Evolutionary conservation across 1,284 basidiomycete genomes (phyloP), one percentile per base, ranked within the genome.

Genomic region (Apiotrichum laibachii): DNA sequence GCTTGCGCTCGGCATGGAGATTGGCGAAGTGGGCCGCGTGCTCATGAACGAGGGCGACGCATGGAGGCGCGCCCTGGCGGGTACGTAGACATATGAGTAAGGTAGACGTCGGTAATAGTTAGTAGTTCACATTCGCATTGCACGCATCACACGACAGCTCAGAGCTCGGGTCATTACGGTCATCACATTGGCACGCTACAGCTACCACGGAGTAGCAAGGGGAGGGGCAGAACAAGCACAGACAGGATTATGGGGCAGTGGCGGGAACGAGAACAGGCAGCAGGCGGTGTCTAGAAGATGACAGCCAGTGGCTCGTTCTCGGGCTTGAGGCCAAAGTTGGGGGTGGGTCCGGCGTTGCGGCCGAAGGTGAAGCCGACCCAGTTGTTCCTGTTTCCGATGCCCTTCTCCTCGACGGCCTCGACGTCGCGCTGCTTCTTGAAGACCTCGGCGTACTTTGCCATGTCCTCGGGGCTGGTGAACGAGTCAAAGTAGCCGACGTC

Each of bases 401-500:
- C 89, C 74, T 88, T 89, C 81, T 97, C 94, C 75, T 84, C 85
- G 31, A 98, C 90, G 55, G 84, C 84, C 53, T 97, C 95, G 45
- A 99, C 94, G 75, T 96, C 93, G 70, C 82, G 83, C 80, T 97
- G 93, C 80, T 99, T 99, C 81, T 98, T 96, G 78, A 90, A 87
- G 9, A 99, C 96, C 78, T 99, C 96, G 39, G 90, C 89, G 72
- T 94, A 95, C 81, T 99, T 98, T 50, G 92, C 93, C 93, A 99
- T 97, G 76, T 99, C 96, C 66, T 94, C 92, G 10, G 84, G 82
- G 26, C 85, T 89, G 31, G 88, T 88, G 77, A 98, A 99, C 76
- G 97, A 93, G 77, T 99, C 96, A 81, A 98, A 99, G 81, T 99
- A 99, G 13, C 94, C 95, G 1, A 94, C 94, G 76, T 97, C 96